phyloP scores from a whole-genome alignment of 805 yeast species.

The Limtongozyma cylindracea region DNA sequence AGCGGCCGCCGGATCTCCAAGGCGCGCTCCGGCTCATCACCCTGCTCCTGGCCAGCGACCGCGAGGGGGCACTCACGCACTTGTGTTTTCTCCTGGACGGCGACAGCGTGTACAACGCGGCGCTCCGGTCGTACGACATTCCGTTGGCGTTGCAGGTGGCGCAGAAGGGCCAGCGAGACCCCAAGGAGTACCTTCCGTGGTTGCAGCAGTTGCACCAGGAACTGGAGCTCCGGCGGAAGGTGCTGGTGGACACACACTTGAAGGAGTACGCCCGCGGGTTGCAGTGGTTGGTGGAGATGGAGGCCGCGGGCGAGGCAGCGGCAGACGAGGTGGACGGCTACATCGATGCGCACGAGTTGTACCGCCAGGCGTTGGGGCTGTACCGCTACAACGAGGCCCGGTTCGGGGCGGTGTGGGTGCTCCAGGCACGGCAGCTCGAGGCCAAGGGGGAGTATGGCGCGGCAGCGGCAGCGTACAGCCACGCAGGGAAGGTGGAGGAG shows the following conservation, averaged over 20 bases:
- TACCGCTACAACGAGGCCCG: slow-evolving; percentile 27
- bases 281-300: slow-evolving; percentile 27
- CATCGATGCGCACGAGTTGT: slow-evolving; percentile 43
- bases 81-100: slow-evolving; percentile 82
- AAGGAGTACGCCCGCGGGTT: slow-evolving; percentile 47
- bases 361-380: slow-evolving; percentile 37
- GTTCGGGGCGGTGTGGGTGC: slow-evolving; percentile 23
- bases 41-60: slow-evolving; percentile 7
- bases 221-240: slow-evolving; percentile 37
- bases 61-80: slow-evolving; percentile 45
- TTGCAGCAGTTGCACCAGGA: slow-evolving; percentile 55
- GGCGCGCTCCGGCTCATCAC: slow-evolving; percentile 46
- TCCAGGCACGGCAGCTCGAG: slow-evolving; percentile 38
- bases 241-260: slow-evolving; percentile 58
- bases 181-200: slow-evolving; percentile 88
- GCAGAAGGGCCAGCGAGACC: slow-evolving; percentile 93
- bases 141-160: slow-evolving; percentile 65
- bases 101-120: slow-evolving; percentile 50
- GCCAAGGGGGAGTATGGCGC: slow-evolving; percentile 34
- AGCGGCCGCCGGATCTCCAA: slow-evolving; percentile 62
- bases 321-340: slow-evolving; percentile 37
- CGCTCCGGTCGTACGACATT: slow-evolving; percentile 66
- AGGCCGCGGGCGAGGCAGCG: slow-evolving; percentile 7
- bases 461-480: slow-evolving; percentile 62
- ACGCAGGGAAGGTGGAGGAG: slow-evolving; percentile 21